These are phyloP conservation scores for Vachellia collinsii DNA, from an alignment of 306 rosid species.

Conservation along the genomic window DNA sequence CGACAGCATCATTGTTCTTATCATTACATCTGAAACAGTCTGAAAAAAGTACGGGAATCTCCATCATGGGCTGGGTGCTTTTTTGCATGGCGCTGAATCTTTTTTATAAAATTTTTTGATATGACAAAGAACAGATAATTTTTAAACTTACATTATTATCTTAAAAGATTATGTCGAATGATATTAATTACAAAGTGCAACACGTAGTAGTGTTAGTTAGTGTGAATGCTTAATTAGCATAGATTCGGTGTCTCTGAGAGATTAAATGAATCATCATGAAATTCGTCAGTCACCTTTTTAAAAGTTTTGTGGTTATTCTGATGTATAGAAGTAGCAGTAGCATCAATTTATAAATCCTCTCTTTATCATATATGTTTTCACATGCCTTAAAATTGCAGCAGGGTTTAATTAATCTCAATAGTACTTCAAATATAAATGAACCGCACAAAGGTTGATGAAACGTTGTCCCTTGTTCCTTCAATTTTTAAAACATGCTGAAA, in stretches of 20 bases:
- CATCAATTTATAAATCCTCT: background rate
- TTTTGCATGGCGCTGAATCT: background rate
- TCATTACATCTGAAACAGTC: constrained; percentile 1
- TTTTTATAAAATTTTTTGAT: background rate
- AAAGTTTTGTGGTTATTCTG: background rate
- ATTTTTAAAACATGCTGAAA: background rate
- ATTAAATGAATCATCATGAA: background rate
- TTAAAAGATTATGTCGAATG: background rate
- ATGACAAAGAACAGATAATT: background rate
- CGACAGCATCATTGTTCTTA: constrained; percentile 6
- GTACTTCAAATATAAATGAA: background rate
- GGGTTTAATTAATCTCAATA: background rate
- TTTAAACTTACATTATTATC: background rate
- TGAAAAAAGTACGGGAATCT: background rate
- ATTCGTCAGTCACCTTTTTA: background rate
- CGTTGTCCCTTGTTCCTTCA: background rate
- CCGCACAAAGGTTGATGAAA: constrained; percentile 18
- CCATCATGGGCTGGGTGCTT: background rate
- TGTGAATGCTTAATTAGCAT: background rate
- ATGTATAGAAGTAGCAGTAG: no score
- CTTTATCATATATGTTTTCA: background rate
- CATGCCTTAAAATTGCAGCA: background rate
- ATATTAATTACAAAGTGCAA: background rate
- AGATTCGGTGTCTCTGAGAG: background rate
- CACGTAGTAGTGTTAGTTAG: background rate